Evolutionary conservation across 371 early-diverging fungal genomes (phyloP).

Genomic region (Chytridium lagenaria): DNA sequence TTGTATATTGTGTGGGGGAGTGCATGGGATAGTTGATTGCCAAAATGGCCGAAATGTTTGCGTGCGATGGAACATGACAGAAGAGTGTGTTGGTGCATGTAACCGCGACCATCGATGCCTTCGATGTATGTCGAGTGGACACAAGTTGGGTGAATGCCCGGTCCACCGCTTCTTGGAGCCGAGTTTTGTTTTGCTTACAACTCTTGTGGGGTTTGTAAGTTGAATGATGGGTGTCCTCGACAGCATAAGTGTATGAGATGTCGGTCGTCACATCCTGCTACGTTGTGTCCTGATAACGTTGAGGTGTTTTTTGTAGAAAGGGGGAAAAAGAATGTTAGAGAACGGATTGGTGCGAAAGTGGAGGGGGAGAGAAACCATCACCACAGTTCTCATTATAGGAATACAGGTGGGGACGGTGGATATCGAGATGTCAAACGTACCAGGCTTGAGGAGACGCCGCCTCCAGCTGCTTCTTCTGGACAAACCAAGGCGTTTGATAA

Average conservation of each 20-base stretch:
- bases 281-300: constrained; percentile 30
- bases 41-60: constrained; percentile 21
- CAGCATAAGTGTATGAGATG: constrained; percentile 35
- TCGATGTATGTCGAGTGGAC: constrained; percentile 17
- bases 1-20: constrained; percentile 6
- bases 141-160: constrained; percentile 29
- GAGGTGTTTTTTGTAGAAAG: constrained; percentile 13
- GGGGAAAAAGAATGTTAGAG: constrained; percentile 1
- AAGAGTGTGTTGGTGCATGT: constrained; percentile 24
- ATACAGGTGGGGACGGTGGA: too few species aligned
- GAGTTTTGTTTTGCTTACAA: constrained; percentile 40
- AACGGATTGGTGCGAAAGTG: constrained; percentile 1
- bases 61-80: constrained; percentile 32
- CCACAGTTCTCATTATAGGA: too few species aligned
- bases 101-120: constrained; percentile 33
- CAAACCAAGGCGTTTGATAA: too few species aligned
- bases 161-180: too few species aligned
- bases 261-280: constrained; percentile 24
- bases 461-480: too few species aligned
- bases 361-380: too few species aligned
- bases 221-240: constrained; percentile 26
- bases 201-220: constrained; percentile 34
- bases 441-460: too few species aligned
- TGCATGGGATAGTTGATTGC: constrained; percentile 15
- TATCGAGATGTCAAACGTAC: too few species aligned